Base-by-base conservation (phyloP, 2,329 filamentous ascomycete genomes). In the Xylariaceae sp. region DNA sequence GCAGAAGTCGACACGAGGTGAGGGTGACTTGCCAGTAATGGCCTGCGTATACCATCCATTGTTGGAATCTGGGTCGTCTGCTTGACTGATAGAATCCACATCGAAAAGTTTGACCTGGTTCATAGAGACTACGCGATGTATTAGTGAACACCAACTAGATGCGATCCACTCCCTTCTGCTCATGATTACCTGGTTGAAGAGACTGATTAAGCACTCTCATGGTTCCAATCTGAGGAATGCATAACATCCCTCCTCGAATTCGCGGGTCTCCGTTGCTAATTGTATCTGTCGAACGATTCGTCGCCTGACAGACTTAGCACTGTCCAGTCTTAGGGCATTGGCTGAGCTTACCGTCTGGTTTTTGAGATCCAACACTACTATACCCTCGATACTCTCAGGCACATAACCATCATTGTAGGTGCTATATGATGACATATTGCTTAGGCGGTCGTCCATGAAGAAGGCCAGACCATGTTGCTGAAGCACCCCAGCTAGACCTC, bases 1-100 rank as follows among this genome's bases (percentile, higher is more conserved):
- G 48, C 71, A 74, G 43, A 66, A 69, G 40, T 73, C 68, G 12
- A 68, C 62, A 13, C 71, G 64, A 12, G 62, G 51, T 18, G 47
- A 38, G 1, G 71, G 70, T 15, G 68, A 59, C 8, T 65, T 53
- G 13, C 70, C 67, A 6, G 59, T 61, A 12, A 67, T 66, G 13
- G 52, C 55, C 49, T 74, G 67, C 17, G 57, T 53, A 47, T 68
- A 67, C 69, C 70, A 73, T 1, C 52, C 60, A 12, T 62, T 62
- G 38, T 62, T 61, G 2, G 55, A 26, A 9, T 17, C 42, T 17
- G 45, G 44, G 11, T 34, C 45, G 15, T 54, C 41, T 34, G 60
- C 49, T 13, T 32, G 19, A 3, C 4, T 49, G 13, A 60, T 43
- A 24, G 64, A 63, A 16, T 56, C 54, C 28, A 68, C 57, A 42